Conservation (phyloP, 1,284 basidiomycete species). For the Ustilago crameri region DNA sequence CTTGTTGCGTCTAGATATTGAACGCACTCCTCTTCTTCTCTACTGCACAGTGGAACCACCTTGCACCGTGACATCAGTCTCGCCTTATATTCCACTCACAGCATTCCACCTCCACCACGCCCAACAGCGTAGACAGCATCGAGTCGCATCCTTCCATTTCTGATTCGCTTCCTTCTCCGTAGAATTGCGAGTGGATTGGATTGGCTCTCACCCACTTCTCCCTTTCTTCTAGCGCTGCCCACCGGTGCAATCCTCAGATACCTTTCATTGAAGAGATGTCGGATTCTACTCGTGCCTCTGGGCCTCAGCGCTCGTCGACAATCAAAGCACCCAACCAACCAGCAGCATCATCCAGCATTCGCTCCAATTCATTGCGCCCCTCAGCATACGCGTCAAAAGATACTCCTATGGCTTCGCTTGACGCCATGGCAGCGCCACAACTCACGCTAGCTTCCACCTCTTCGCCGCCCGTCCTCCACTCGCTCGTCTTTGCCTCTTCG, state of each 20-base stretch:
- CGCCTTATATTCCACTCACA: too few relatives aligned
- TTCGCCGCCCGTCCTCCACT: slow-evolving; percentile 21
- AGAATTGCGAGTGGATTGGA: slow-evolving; percentile 13
- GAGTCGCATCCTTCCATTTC: slow-evolving; percentile 24
- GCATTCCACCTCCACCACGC: slow-evolving; percentile 16
- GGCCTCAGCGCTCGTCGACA: slow-evolving; percentile 20
- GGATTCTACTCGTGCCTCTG: neutral
- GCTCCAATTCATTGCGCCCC: neutral
- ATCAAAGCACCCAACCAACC: slow-evolving; percentile 24
- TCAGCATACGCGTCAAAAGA: neutral
- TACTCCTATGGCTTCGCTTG: neutral
- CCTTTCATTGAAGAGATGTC: neutral
- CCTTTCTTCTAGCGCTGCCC: slow-evolving; percentile 3
- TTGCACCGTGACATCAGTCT: neutral
- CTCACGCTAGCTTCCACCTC: slow-evolving; percentile 3
- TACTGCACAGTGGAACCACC: neutral
- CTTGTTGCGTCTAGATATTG: neutral
- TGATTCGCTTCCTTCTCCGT: slow-evolving; percentile 28
- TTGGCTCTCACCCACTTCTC: slow-evolving; percentile 27
- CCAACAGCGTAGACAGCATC: slow-evolving; percentile 20
- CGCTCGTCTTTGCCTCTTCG: slow-evolving; percentile 17
- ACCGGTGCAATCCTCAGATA: slow-evolving; percentile 10
- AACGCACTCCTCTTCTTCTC: neutral
- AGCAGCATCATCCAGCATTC: neutral
- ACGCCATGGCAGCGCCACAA: neutral